Percentiles rank a stretch among this genome's conserved stretches.
Evolutionary conservation across 495 filamentous ascomycete genomes (phyloP).

Genomic region (Penicillium manginii): DNA sequence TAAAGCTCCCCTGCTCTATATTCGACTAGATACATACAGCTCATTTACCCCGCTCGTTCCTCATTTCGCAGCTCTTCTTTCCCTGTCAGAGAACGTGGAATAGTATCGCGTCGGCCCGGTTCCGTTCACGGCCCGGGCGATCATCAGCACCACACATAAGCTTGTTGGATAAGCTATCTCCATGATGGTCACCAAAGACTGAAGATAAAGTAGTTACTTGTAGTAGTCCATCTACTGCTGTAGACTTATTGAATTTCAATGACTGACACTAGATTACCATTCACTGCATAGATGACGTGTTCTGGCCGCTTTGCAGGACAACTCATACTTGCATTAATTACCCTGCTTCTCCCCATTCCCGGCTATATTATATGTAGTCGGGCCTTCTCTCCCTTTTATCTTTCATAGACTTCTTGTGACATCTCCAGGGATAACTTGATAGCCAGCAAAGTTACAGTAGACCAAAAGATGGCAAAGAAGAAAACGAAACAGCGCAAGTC

Average conservation of each 20-base stretch:
- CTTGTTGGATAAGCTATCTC: neutral
- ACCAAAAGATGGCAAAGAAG: constrained; percentile 15
- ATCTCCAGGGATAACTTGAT: constrained; percentile 5
- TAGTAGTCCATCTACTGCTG: neutral
- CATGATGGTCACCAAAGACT: neutral
- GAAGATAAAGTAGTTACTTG: neutral
- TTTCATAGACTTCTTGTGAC: constrained; percentile 6
- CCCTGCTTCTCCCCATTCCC: constrained; percentile 4
- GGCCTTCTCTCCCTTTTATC: constrained; percentile 5
- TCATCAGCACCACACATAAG: neutral
- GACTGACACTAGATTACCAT: neutral
- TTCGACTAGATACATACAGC: neutral
- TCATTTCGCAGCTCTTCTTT: neutral
- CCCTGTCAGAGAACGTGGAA: neutral
- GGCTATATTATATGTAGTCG: constrained; percentile 11
- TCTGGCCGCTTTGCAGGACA: neutral
- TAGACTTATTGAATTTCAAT: neutral
- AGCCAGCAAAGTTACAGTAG: constrained; percentile 7
- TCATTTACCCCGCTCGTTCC: neutral
- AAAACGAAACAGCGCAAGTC: constrained; percentile 16
- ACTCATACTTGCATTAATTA: constrained; percentile 17
- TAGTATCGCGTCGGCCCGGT: neutral
- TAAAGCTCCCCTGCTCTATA: neutral
- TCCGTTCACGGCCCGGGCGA: neutral
- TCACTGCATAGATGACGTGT: neutral